Evolutionary conservation across 2,329 filamentous ascomycete genomes (phyloP), one percentile per base, ranked within the genome.

Genomic region (Zasmidium angulare): DNA sequence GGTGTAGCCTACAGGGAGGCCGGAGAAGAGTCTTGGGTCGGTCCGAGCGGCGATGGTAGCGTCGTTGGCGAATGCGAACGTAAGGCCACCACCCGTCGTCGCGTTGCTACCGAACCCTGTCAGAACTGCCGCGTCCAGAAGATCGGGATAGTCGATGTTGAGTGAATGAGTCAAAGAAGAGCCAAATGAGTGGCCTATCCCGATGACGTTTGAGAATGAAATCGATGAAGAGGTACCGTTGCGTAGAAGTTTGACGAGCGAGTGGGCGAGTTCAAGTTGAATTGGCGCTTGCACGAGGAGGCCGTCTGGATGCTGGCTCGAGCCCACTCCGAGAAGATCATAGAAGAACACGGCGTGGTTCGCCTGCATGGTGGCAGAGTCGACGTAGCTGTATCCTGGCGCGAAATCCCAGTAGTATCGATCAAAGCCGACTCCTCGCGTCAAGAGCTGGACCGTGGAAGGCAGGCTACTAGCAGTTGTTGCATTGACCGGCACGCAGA

Each of bases 321-420:
- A 55, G 2, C 75, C 76, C 1, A 68, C 67, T 40, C 75, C 76
- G 17, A 78, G 71, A 52, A 76, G 75, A 61, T 78, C 75, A 65
- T 77, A 77, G 51, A 68, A 70, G 67, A 78, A 72, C 1, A 74
- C 75, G 1, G 72, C 70, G 62, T 74, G 76, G 51, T 74, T 74
- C n/a, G 67, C 56, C 29, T 63, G 65, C n/a, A 7, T n/a, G 3
- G 73, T 70, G 4, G 76, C 76, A n/a, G 69, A 67, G 59, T 76
- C 75, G 19, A 76, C 69, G 56, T 77, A 77, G 61, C 68, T 72
- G 65, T 77, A 75, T 48, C 67, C 70, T 3, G 65, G 64, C n/a
- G 69, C 67, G 58, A 75, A 72, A 60, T 77, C 48, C 66, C 66
- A 68, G 55, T 69, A 59, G 63, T 68, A 60, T 65, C 66, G 63